Evolutionary conservation across 2,329 filamentous ascomycete species (phyloP).

Genomic region (Stachybotrys chlorohalonatus): DNA sequence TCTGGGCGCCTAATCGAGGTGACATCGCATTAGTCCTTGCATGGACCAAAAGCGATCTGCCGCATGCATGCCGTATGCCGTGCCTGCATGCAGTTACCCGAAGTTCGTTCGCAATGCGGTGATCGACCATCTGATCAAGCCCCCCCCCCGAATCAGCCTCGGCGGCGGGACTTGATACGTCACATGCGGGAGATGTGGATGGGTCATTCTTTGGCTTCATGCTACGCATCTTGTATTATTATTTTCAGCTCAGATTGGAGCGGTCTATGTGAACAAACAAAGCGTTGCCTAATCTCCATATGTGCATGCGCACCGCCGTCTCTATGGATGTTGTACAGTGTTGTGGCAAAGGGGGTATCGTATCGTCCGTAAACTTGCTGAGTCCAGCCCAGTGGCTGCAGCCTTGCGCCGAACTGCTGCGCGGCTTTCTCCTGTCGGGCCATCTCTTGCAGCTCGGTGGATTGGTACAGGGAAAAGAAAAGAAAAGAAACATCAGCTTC

Average conservation of each 20-base stretch:
- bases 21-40: neutral
- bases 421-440: slow-evolving; percentile 3
- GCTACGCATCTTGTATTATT: neutral
- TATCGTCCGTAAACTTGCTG: slow-evolving; percentile 22
- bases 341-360: slow-evolving; percentile 13
- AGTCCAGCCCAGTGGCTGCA: slow-evolving; percentile 21
- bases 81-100: neutral
- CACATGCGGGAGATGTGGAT: neutral
- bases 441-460: slow-evolving; percentile 15
- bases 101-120: neutral
- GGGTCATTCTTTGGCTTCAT: neutral
- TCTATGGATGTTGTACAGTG: slow-evolving; percentile 16
- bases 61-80: neutral
- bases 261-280: neutral
- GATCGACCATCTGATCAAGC: no score
- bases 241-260: neutral
- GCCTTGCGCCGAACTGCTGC: slow-evolving; percentile 8
- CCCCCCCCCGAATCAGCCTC: no score
- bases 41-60: neutral
- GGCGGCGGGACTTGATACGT: no score
- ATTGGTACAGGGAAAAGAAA: slow-evolving; percentile 12
- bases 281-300: neutral
- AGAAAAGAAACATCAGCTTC: neutral
- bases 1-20: neutral
- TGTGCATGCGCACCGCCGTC: slow-evolving; percentile 6